Base-by-base conservation (phyloP, 306 rosid species). In the Erythrophleum fordii region DNA sequence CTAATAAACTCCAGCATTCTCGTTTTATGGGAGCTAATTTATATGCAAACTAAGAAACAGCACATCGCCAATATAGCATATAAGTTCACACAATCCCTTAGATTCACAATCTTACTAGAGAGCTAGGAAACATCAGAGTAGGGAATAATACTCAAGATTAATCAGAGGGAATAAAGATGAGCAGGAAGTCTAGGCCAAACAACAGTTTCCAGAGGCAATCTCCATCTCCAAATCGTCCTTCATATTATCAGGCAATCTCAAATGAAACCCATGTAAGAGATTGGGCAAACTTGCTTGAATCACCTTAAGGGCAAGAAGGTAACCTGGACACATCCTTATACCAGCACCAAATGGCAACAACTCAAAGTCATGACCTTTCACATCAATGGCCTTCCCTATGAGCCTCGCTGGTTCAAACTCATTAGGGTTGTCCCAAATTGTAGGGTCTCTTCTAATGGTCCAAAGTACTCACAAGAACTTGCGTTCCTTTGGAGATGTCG, bases 241-340 rank as follows among this genome's bases (percentile, higher is more conserved):
- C 94, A 81, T 79, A 31, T 65, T 53, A 13, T 5, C 41, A 1
- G 90, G 88, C 72, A 90, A 82, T 56, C 66, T 85, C 94, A 92
- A 90, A 5, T 82, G 71, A 80, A 90, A 90, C 8, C 94, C 92
- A 86, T 90, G 94, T 62, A 88, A 42, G 7, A 88, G 77, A 66
- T 88, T 88, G 1, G 90, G 88, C 77, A 88, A 75, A 46, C 85
- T 90, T 31, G 85, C 17, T 2, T 79, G 89, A 70, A 90, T 86
- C 51, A 88, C 88, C 83, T 86, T 90, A 0, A 86, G 28, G 13
- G 92, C 94, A 41, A 88, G 88, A 76, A 81, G 80, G 71, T 86
- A 88, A 6, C 90, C 92, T 1, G 88, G 90, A 44, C 92, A 88
- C 88, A 88, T 86, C 68, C 89, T 85, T 77, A 89, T 77, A 8